phyloP scores from a whole-genome alignment of 2,329 filamentous ascomycete genomes.

The Orbilia javanica region DNA sequence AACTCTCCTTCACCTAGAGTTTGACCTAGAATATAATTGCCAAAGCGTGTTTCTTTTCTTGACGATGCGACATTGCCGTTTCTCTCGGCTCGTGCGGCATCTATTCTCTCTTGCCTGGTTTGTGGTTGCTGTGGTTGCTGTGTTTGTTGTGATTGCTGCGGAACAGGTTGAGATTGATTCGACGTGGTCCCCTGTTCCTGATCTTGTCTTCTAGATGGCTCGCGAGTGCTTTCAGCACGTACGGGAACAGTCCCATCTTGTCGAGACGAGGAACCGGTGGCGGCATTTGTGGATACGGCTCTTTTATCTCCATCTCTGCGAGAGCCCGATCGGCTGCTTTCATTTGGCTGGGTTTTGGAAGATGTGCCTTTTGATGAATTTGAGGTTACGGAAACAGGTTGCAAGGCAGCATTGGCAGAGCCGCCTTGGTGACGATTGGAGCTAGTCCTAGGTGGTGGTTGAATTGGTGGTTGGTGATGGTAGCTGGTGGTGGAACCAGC shows the following conservation, averaged over 20 bases:
- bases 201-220: constrained; percentile 49
- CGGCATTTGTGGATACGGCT: constrained; percentile 46
- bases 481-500: constrained; percentile 56
- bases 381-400: constrained; percentile 44
- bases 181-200: constrained; percentile 31
- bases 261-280: constrained; percentile 40
- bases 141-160: constrained; percentile 7
- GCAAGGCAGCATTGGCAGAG: constrained; percentile 32
- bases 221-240: constrained; percentile 54
- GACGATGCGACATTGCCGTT: constrained; percentile 34
- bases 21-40: constrained; percentile 94
- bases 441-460: constrained; percentile 52
- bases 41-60: constrained; percentile 85
- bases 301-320: constrained; percentile 53
- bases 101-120: constrained; percentile 52
- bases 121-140: constrained; percentile 27
- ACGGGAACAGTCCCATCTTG: constrained; percentile 49
- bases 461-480: constrained; percentile 56
- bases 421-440: constrained; percentile 41
- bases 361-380: constrained; percentile 47
- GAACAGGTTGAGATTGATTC: not conserved
- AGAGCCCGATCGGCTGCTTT: constrained; percentile 34
- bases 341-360: constrained; percentile 34
- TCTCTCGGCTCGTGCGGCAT: constrained; percentile 46
- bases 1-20: constrained; percentile 98